A percentile compares a stretch with the other conserved stretches of the same genome.
These are phyloP conservation scores for Aspergillus egyptiacus DNA, from an alignment of 495 filamentous ascomycete genomes.

Conservation along the genomic window DNA sequence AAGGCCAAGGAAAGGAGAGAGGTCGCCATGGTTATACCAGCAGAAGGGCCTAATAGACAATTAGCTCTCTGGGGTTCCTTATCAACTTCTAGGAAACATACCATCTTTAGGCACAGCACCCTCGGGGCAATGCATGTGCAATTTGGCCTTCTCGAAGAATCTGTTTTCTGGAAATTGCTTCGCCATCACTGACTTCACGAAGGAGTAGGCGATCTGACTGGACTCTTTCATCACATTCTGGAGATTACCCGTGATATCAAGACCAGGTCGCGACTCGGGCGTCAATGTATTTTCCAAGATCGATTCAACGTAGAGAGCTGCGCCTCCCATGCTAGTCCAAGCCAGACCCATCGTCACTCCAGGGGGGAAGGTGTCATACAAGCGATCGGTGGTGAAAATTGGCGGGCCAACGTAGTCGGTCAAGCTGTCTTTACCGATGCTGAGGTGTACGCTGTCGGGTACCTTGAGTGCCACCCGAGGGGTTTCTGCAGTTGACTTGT, in stretches of 20 bases:
- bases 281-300: conserved; percentile 81
- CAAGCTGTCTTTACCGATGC: conserved; percentile 81
- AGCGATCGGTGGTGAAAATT: conserved; percentile 87
- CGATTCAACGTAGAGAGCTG: conserved; percentile 94
- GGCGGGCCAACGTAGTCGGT: conserved; percentile 98
- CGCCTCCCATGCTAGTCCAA: conserved; percentile 97
- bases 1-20: conserved; percentile 79
- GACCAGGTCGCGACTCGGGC: conserved; percentile 61
- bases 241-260: conserved; percentile 90
- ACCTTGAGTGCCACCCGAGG: conserved; percentile 79
- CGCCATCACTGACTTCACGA: conserved; percentile 84
- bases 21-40: conserved; percentile 96
- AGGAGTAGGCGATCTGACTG: conserved; percentile 88
- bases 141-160: conserved; percentile 93
- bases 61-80: conserved; percentile 1
- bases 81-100: conserved; percentile 21
- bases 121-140: conserved; percentile 96
- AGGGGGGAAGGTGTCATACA: conserved; percentile 92
- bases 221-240: conserved; percentile 99
- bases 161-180: conserved; percentile 77
- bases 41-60: conserved; percentile 58
- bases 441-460: conserved; percentile 80
- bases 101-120: conserved; percentile 96
- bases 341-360: conserved; percentile 98
- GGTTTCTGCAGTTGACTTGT: conserved; percentile 63